These are phyloP conservation scores for Boletus coccyginus DNA, from an alignment of 768 basidiomycete species.

Conservation along the genomic window DNA sequence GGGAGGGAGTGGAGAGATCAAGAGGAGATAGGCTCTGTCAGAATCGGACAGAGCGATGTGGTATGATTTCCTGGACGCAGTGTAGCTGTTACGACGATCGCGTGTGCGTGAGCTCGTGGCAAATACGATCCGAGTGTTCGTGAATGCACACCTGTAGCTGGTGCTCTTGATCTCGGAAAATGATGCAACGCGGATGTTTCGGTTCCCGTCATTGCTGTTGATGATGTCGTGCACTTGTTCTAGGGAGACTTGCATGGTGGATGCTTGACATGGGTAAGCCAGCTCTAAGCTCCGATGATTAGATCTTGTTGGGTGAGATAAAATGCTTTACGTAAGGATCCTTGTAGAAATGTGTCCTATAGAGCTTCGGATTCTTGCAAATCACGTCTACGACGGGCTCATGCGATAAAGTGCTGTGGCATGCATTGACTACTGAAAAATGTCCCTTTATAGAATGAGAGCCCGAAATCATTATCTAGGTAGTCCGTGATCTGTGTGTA, in stretches of 20 bases:
- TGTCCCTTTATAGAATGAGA: too few relatives aligned
- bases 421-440: too few relatives aligned
- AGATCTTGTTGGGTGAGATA: too few relatives aligned
- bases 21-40: slow-evolving; percentile 26
- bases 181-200: slow-evolving; percentile 10
- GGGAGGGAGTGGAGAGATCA: slow-evolving; percentile 15
- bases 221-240: slow-evolving; percentile 33
- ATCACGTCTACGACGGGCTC: neutral
- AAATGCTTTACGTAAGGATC: too few relatives aligned
- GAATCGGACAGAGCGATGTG: slow-evolving; percentile 25
- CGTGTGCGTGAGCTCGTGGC: neutral
- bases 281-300: neutral
- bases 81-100: slow-evolving; percentile 22
- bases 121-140: too few relatives aligned
- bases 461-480: neutral
- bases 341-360: too few relatives aligned
- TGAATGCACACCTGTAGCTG: slow-evolving; percentile 31
- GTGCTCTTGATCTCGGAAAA: slow-evolving; percentile 22
- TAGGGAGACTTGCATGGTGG: slow-evolving; percentile 18
- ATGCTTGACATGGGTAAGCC: too few relatives aligned
- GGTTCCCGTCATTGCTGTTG: slow-evolving; percentile 19
- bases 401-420: neutral
- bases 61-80: slow-evolving; percentile 25
- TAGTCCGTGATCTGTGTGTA: neutral
- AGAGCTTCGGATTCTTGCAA: too few relatives aligned